Percentiles rank a stretch among this genome's conserved stretches.
Conservation (phyloP, 1,139 yeast genomes). For the Starmera stellimalicola region DNA sequence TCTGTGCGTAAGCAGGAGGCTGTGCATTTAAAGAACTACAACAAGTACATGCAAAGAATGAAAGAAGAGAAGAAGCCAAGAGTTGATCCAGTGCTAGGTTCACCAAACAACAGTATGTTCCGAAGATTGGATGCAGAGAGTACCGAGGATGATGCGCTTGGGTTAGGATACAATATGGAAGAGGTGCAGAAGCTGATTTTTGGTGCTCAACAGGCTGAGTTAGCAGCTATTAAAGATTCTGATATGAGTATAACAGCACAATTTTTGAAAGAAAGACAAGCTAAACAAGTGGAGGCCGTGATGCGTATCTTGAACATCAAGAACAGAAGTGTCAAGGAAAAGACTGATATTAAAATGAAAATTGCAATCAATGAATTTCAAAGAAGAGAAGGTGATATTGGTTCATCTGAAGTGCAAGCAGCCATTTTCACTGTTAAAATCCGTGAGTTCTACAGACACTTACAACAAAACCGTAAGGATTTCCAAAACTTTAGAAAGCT, state of each 20-base stretch:
- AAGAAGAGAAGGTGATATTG: conserved; percentile 84
- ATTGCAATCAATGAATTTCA: conserved; percentile 74
- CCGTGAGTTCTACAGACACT: conserved; percentile 68
- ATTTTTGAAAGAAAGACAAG: conserved; percentile 31
- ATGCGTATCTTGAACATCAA: conserved; percentile 64
- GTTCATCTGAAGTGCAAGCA: conserved; percentile 93
- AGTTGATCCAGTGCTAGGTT: conserved; percentile 80
- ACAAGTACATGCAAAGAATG: conserved; percentile 23
- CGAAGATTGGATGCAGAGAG: conserved; percentile 57
- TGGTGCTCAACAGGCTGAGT: conserved; percentile 64
- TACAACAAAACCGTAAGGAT: conserved; percentile 68
- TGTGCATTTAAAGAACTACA: conserved; percentile 17
- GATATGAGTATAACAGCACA: conserved; percentile 10
- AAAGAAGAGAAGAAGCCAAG: conserved; percentile 27
- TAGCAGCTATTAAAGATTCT: conserved; percentile 19
- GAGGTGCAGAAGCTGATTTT: conserved; percentile 70
- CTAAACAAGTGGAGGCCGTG: conserved; percentile 58
- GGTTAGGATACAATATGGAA: conserved; percentile 46
- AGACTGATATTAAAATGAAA: conserved; percentile 46
- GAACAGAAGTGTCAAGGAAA: conserved; percentile 57
- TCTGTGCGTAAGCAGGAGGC: conserved; percentile 16
- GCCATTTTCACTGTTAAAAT: conserved; percentile 80
- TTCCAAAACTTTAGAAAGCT: conserved; percentile 56
- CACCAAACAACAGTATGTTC: conserved; percentile 56
- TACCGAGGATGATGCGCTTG: conserved; percentile 49